phyloP scores from a whole-genome alignment of 2,329 filamentous ascomycete species.

The Alternaria sp. region DNA sequence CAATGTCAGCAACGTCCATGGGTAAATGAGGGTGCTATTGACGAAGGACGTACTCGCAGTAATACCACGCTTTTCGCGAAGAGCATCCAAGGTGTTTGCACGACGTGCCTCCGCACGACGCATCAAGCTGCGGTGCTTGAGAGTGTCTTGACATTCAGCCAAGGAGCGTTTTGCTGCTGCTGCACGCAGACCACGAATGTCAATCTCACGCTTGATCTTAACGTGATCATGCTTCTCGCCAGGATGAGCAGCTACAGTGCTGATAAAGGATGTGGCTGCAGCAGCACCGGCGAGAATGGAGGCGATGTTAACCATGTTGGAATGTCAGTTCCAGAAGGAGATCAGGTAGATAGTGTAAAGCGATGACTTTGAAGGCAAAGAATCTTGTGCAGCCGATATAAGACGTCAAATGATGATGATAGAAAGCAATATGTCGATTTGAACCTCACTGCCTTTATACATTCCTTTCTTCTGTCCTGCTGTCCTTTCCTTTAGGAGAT shows the following conservation, averaged over 20 bases:
- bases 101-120: slow-evolving; percentile 31
- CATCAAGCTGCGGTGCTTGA: slow-evolving; percentile 30
- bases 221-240: slow-evolving; percentile 45
- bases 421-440: neutral
- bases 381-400: neutral
- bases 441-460: neutral
- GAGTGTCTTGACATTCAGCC: slow-evolving; percentile 24
- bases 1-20: neutral
- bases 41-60: slow-evolving; percentile 16
- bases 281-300: slow-evolving; percentile 20
- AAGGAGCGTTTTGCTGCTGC: slow-evolving; percentile 15
- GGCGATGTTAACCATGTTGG: neutral
- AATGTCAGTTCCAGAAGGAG: neutral
- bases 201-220: slow-evolving; percentile 42
- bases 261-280: slow-evolving; percentile 26
- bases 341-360: neutral
- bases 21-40: rapidly evolving
- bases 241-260: slow-evolving; percentile 37
- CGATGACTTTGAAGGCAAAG: neutral
- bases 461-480: neutral
- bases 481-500: neutral
- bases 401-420: neutral
- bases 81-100: slow-evolving; percentile 21
- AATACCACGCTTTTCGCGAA: slow-evolving; percentile 39
- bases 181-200: slow-evolving; percentile 30